A percentile compares a stretch with the other conserved stretches of the same genome.
Conservation (phyloP, 1,139 yeast genomes). For the Lodderomyces oxycetoniae region DNA sequence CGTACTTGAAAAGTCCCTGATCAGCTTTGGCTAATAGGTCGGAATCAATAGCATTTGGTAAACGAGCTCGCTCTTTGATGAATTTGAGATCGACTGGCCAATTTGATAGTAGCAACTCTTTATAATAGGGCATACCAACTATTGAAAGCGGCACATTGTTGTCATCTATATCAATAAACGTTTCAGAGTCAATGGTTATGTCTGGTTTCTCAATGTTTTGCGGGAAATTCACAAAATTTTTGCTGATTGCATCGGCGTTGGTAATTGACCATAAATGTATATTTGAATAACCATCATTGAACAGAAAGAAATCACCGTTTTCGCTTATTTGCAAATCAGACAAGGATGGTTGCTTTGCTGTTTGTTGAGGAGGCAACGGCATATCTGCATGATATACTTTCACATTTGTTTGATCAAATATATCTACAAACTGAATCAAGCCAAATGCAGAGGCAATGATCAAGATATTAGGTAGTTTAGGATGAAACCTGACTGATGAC, state of each 20-base stretch:
- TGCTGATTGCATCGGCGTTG: slow-evolving; percentile 24
- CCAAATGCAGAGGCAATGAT: slow-evolving; percentile 74
- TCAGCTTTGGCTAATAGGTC: slow-evolving; percentile 28
- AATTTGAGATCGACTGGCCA: slow-evolving; percentile 66
- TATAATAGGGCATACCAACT: slow-evolving; percentile 85
- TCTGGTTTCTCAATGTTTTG: slow-evolving; percentile 50
- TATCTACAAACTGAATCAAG: slow-evolving; percentile 79
- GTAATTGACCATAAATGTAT: slow-evolving; percentile 72
- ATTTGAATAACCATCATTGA: slow-evolving; percentile 61
- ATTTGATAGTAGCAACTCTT: slow-evolving; percentile 70
- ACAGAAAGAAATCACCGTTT: slow-evolving; percentile 74
- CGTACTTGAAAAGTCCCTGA: slow-evolving; percentile 29
- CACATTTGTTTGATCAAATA: slow-evolving; percentile 68
- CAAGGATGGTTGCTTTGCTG: slow-evolving; percentile 20
- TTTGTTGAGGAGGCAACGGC: slow-evolving; percentile 16
- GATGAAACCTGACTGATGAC: slow-evolving; percentile 76
- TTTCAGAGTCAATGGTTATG: slow-evolving; percentile 18
- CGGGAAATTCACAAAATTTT: slow-evolving; percentile 45
- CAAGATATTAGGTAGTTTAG: slow-evolving; percentile 76
- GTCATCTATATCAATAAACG: slow-evolving; percentile 35
- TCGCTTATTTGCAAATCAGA: slow-evolving; percentile 63
- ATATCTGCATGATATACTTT: slow-evolving; percentile 61
- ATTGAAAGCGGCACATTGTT: slow-evolving; percentile 55
- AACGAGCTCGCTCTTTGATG: slow-evolving; percentile 46
- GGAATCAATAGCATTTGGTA: slow-evolving; percentile 44